Conservation (phyloP, 192 early-diverging fungal genomes). For the Podila minutissima region DNA sequence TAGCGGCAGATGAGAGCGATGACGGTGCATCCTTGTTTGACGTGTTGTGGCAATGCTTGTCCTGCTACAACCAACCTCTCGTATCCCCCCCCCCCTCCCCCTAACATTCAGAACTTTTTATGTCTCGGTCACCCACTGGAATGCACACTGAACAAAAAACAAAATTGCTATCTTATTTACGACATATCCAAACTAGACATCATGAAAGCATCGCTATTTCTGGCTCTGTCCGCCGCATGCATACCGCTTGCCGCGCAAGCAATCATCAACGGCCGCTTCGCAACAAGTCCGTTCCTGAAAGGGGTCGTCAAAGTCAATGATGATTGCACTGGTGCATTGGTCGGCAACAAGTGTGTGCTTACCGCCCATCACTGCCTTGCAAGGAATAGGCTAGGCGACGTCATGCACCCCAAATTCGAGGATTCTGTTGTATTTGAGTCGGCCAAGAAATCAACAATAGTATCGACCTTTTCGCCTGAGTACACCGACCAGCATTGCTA, state of each 20-base stretch:
- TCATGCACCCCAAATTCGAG: conserved; percentile 6
- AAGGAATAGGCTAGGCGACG: conserved; percentile 4
- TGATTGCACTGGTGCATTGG: conserved; percentile 13
- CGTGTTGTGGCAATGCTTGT: too few relatives aligned
- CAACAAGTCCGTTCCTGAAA: not conserved
- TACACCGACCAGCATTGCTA: conserved; percentile 13
- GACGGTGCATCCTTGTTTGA: too few relatives aligned
- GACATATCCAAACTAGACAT: too few relatives aligned
- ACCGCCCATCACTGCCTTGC: conserved; percentile 13
- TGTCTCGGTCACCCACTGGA: too few relatives aligned
- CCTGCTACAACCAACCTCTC: too few relatives aligned
- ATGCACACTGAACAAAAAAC: too few relatives aligned
- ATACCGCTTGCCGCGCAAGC: conserved; percentile 1
- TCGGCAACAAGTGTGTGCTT: conserved; percentile 20
- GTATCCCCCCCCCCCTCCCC: too few relatives aligned
- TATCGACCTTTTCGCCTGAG: not conserved
- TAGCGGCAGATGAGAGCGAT: too few relatives aligned
- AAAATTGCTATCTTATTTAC: too few relatives aligned
- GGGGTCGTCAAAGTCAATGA: conserved; percentile 15
- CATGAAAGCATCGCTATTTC: too few relatives aligned
- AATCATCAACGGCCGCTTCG: conserved; percentile 18
- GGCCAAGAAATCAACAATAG: not conserved
- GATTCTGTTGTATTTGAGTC: conserved; percentile 11
- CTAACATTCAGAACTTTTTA: too few relatives aligned
- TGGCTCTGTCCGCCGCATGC: not conserved